Percentiles rank a stretch among this genome's conserved stretches.
Conservation (phyloP, 768 basidiomycete genomes). For the Xerocomellus amylosporus region DNA sequence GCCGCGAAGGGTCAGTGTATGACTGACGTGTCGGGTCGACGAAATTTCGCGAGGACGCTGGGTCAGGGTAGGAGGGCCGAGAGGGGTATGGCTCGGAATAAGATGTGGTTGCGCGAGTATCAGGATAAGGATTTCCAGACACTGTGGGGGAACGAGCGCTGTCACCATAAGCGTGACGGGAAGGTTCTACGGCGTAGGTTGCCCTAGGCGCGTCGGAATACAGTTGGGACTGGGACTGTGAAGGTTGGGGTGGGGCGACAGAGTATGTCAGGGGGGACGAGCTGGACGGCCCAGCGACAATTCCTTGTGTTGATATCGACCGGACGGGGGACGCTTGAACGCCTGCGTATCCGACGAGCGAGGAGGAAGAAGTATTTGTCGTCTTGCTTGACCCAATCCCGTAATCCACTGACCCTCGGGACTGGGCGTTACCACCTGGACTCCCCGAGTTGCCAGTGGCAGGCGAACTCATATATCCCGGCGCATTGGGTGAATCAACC, state of each 20-base stretch:
- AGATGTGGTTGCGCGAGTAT: slow-evolving; percentile 19
- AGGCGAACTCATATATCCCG: slow-evolving; percentile 50
- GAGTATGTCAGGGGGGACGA: slow-evolving; percentile 27
- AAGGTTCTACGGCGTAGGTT: slow-evolving; percentile 17
- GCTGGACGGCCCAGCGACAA: slow-evolving; percentile 19
- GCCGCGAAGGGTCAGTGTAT: slow-evolving; percentile 28
- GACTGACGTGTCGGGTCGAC: slow-evolving; percentile 21
- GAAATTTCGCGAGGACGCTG: slow-evolving; percentile 24
- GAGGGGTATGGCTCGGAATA: slow-evolving; percentile 27
- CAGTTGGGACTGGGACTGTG: slow-evolving; percentile 26
- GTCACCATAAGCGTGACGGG: slow-evolving; percentile 26
- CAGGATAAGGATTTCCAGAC: slow-evolving; percentile 31
- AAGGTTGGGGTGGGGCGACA: slow-evolving; percentile 17
- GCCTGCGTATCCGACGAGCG: slow-evolving; percentile 25
- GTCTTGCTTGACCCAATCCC: slow-evolving; percentile 19
- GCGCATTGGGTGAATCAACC: slow-evolving; percentile 47
- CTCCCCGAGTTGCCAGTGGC: slow-evolving; percentile 58
- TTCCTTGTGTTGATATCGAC: slow-evolving; percentile 19
- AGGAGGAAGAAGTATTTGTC: slow-evolving; percentile 21
- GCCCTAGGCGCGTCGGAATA: slow-evolving; percentile 26
- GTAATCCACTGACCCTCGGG: slow-evolving; percentile 28
- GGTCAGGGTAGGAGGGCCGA: slow-evolving; percentile 26
- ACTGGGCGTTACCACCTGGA: slow-evolving; percentile 34
- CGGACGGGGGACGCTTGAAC: slow-evolving; percentile 24
- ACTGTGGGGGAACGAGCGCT: slow-evolving; percentile 14